These are phyloP conservation scores for Decorospora gaudefroyi DNA, from an alignment of 2,329 filamentous ascomycete species.

Conservation along the genomic window DNA sequence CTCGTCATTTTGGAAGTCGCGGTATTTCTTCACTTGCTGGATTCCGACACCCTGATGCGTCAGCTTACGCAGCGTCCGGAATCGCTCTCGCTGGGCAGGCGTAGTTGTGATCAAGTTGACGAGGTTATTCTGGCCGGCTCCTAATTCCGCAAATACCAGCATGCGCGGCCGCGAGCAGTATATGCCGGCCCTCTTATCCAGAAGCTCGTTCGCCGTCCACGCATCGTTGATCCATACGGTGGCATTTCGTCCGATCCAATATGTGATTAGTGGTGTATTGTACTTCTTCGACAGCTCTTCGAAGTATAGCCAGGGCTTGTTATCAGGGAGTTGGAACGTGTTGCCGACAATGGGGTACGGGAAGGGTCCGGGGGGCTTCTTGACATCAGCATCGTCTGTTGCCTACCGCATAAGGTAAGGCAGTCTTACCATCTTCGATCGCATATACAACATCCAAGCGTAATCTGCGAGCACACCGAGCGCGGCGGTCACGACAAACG, in stretches of 20 bases:
- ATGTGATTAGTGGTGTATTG: slow-evolving; percentile 57
- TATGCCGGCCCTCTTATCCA: slow-evolving; percentile 58
- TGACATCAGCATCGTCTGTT: not conserved
- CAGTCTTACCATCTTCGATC: slow-evolving; percentile 52
- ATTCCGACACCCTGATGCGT: slow-evolving; percentile 46
- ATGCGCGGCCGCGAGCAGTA: slow-evolving; percentile 58
- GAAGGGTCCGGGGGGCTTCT: slow-evolving; percentile 59
- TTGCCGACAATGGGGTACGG: slow-evolving; percentile 61
- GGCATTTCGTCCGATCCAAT: slow-evolving; percentile 56
- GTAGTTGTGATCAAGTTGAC: slow-evolving; percentile 45
- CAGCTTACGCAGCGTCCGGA: slow-evolving; percentile 40
- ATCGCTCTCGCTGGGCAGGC: slow-evolving; percentile 37
- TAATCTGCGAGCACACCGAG: slow-evolving; percentile 51
- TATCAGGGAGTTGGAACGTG: slow-evolving; percentile 59
- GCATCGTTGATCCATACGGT: slow-evolving; percentile 52
- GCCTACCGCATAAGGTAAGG: not conserved
- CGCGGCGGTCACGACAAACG: slow-evolving; percentile 27
- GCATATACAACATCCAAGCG: slow-evolving; percentile 55
- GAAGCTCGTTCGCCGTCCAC: slow-evolving; percentile 57
- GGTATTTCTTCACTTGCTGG: slow-evolving; percentile 60
- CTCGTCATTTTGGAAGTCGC: slow-evolving; percentile 64
- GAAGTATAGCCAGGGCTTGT: slow-evolving; percentile 63
- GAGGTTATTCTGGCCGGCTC: slow-evolving; percentile 43
- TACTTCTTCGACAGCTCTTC: slow-evolving; percentile 58
- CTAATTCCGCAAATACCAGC: slow-evolving; percentile 52